These are phyloP conservation scores for Blastobotrys robertii DNA, from an alignment of 805 yeast species.

Conservation along the genomic window DNA sequence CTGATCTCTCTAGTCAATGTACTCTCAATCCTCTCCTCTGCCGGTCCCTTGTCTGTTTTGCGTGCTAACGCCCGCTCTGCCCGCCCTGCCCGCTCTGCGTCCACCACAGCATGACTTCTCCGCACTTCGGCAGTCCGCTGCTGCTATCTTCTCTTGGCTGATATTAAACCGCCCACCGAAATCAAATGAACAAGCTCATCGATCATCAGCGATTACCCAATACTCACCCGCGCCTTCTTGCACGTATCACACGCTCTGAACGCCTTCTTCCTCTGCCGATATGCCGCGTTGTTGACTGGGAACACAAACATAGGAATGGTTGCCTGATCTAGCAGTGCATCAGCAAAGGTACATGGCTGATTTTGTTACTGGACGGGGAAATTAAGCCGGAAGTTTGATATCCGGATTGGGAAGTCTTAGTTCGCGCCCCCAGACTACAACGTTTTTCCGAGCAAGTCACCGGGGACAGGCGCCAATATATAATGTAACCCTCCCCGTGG, in stretches of 20 bases:
- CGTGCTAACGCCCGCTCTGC: too few species aligned
- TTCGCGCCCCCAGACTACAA: neutral
- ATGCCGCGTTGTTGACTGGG: slow-evolving; percentile 31
- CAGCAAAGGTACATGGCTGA: too few species aligned
- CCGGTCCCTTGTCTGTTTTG: too few species aligned
- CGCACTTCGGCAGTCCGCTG: too few species aligned
- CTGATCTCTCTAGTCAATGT: too few species aligned
- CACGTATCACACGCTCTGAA: slow-evolving; percentile 31
- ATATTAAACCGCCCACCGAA: neutral
- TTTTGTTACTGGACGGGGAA: neutral
- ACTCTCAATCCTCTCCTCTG: too few species aligned
- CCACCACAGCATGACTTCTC: too few species aligned
- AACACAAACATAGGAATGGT: slow-evolving; percentile 27
- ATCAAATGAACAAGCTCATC: neutral
- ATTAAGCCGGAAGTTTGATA: neutral
- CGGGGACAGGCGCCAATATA: neutral
- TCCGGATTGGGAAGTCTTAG: neutral
- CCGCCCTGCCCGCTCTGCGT: too few species aligned
- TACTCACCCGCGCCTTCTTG: slow-evolving; percentile 23
- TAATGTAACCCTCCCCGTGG: neutral
- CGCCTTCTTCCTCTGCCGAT: slow-evolving; percentile 31
- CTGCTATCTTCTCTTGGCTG: too few species aligned
- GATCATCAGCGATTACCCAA: neutral
- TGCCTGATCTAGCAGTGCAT: neutral
- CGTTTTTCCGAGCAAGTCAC: neutral